Percentiles rank a stretch among this genome's conserved stretches.
Conservation (phyloP, 2,329 filamentous ascomycete species). For the Canariomyces notabilis region DNA sequence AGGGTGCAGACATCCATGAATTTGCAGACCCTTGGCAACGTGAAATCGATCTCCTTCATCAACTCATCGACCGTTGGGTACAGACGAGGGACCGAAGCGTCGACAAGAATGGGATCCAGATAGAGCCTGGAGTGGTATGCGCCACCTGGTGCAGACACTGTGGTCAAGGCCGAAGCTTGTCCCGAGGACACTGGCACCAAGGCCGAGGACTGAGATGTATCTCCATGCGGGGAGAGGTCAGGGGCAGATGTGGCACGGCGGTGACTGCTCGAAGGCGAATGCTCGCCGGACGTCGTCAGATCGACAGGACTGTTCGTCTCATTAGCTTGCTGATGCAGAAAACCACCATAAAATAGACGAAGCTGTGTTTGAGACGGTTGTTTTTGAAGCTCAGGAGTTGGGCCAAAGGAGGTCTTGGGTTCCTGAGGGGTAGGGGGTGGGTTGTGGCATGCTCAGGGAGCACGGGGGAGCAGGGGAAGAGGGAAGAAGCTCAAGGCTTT, state of each 20-base stretch:
- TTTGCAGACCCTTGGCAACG: slow-evolving; percentile 40
- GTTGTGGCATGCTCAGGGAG: no score
- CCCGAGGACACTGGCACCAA: neutral
- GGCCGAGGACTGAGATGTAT: no score
- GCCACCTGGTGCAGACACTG: neutral
- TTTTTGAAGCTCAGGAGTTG: no score
- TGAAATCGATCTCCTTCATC: slow-evolving; percentile 1
- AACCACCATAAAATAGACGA: neutral
- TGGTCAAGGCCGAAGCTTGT: neutral
- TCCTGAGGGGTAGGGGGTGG: no score
- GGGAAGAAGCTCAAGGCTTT: no score
- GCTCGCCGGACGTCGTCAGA: neutral
- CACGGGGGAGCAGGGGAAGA: no score
- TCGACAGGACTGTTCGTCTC: neutral
- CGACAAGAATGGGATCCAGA: neutral
- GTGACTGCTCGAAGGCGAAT: neutral
- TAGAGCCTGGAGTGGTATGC: no score
- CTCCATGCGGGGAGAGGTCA: neutral
- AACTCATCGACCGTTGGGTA: neutral
- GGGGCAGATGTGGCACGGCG: neutral
- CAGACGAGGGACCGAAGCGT: neutral
- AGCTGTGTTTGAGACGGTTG: neutral
- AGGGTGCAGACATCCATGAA: slow-evolving; percentile 50
- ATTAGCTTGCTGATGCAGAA: neutral
- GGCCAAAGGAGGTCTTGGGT: no score